Evolutionary conservation across 2,329 filamentous ascomycete genomes (phyloP), one percentile per base, ranked within the genome.

Genomic region (Cytospora leucostoma): DNA sequence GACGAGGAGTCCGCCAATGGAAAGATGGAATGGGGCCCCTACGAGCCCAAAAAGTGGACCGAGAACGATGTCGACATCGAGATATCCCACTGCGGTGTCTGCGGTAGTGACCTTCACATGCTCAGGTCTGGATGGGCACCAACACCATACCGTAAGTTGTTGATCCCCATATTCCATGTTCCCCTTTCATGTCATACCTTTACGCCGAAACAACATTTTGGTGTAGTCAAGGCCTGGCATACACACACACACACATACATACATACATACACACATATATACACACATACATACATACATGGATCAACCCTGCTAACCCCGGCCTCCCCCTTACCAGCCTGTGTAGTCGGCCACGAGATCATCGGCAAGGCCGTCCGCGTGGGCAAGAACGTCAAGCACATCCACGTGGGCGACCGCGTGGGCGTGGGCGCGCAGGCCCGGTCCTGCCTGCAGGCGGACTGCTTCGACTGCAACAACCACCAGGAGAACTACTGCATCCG

Each of bases 21-120:
- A 63, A 80, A 81, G 60, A 82, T 82, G 80, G 74, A 79, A 55
- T 82, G 80, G 80, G 75, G 75, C 21, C 71, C 80, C 56, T 87
- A 80, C 58, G 77, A 84, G 71, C 84, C 84, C 35, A 88, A 88
- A 76, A 74, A 76, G 34, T 88, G 84, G 81, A 81, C 84, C 27
- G 85, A 88, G 69, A 82, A 80, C 32, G 84, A 88, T 65, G 73
- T 88, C 57, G 85, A 88, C 69, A 85, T 88, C 62, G 77, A 82
- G 66, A 75, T 88, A 64, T 82, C 83, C 17, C 84, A 87, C 74
- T 88, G 84, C 67, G 85, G 85, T 64, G 80, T 88, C 61, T 88
- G 86, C 67, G 85, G 83, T 65, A 82, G 80, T 1, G 84, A 87
- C 66, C 35, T 86, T 35, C 83, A 87, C 71, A 80, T 75, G n/a